Base-by-base conservation (phyloP, 2,329 filamentous ascomycete species). In the Stemphylium beticola region DNA sequence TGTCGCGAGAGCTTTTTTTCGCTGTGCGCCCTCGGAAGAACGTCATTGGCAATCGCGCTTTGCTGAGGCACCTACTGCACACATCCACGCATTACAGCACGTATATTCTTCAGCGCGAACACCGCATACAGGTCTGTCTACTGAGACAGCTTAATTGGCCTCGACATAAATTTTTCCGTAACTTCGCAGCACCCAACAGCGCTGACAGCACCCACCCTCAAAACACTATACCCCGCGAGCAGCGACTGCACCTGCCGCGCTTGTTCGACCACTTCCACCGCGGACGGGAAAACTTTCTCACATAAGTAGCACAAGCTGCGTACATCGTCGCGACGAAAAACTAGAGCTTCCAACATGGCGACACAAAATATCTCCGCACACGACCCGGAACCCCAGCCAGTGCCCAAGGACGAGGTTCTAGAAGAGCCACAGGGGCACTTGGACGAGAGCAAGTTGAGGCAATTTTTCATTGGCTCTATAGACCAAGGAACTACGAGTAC, bases 401-500 rank as follows among this genome's bases (percentile, higher is more conserved):
- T 71, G 29, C 68, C 73, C 40, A 74, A 74, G 53, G 64, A 73
- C 51, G 55, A 71, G 43, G 41, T 65, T 8, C 49, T 41, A 41
- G 58, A 69, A 48, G 55, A 49, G n/a, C 49, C 61, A 14, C 47
- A 63, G n/a, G 63, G 60, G 9, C 62, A 68, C 32, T 62, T 74
- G 20, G 68, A 74, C 43, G 72, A 74, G 49, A 57, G 66, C 36
- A 74, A 71, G 49, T 49, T 73, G 49, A 74, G 78, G 36, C 77
- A 87, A 52, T 85, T 85, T 77, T 96, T 91, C 69, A 88, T 96
- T 57, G 92, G 92, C 56, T 91, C 90, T 65, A 93, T 96, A 72
- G 92, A 96, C 72, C 91, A 96, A 70, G 92, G 92, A 54, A 96
- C 92, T 11, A 96, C 92, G 29, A 93, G 90, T 55, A 91, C 92